Percentiles rank a stretch among this genome's conserved stretches.
Conservation (phyloP, 768 basidiomycete genomes). For the Termitomyces sp. region DNA sequence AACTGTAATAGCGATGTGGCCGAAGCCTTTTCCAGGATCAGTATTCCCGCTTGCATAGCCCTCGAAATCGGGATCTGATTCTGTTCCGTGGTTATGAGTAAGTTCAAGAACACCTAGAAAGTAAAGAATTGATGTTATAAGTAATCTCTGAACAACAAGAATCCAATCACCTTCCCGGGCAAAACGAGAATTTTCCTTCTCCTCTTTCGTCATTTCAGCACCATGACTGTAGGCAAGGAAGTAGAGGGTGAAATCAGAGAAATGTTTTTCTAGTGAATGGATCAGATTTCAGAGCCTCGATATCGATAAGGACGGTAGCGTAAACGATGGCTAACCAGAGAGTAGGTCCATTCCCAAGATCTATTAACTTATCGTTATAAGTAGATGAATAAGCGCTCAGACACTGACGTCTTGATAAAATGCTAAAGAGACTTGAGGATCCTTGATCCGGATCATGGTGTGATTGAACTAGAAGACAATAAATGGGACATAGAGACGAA, state of each 20-base stretch:
- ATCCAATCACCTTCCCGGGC: constrained; percentile 56
- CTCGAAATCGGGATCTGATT: constrained; percentile 66
- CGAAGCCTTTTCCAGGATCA: constrained; percentile 76
- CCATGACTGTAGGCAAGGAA: constrained; percentile 79
- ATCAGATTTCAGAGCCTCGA: not conserved
- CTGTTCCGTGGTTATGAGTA: constrained; percentile 89
- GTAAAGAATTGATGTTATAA: not conserved
- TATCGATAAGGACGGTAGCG: constrained; percentile 1
- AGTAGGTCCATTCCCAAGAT: constrained; percentile 75
- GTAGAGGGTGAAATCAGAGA: constrained; percentile 68
- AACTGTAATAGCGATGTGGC: constrained; percentile 85
- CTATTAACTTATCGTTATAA: constrained; percentile 20
- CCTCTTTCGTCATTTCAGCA: constrained; percentile 43
- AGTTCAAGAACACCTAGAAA: constrained; percentile 71
- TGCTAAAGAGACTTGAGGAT: constrained; percentile 71
- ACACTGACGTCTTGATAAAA: constrained; percentile 70
- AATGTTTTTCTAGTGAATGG: constrained; percentile 38
- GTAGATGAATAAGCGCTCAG: not conserved
- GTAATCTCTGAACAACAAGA: not conserved
- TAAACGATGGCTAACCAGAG: constrained; percentile 29
- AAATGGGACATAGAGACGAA: not conserved
- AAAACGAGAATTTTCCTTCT: constrained; percentile 43
- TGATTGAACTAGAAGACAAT: constrained; percentile 59
- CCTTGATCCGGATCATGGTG: constrained; percentile 86
- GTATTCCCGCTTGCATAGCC: constrained; percentile 86